A percentile compares a stretch with the other conserved stretches of the same genome.
phyloP scores from a whole-genome alignment of 257 asterid species.

The Primulina eburnea region DNA sequence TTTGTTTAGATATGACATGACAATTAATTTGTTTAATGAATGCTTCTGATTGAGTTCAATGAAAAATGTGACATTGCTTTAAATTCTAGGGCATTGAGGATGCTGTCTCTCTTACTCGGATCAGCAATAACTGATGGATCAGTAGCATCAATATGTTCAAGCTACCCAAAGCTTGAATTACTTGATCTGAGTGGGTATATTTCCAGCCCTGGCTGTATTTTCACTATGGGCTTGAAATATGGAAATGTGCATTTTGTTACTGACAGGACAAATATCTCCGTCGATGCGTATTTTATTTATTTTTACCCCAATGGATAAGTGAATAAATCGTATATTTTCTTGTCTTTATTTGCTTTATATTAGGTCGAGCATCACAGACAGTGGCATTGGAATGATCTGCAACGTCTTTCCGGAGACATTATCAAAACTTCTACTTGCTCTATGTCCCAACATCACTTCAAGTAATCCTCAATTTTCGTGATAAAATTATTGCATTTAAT shows the following conservation, averaged over 20 bases:
- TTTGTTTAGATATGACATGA: neutral
- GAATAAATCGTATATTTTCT: neutral
- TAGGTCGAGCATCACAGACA: constrained; percentile 93
- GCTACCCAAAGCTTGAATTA: constrained; percentile 74
- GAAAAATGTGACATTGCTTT: constrained; percentile 11
- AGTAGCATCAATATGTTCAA: constrained; percentile 85
- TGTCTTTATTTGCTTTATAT: constrained; percentile 19
- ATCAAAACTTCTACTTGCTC: constrained; percentile 82
- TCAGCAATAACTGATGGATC: constrained; percentile 95
- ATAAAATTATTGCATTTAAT: neutral
- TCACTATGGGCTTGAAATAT: neutral
- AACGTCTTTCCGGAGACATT: constrained; percentile 81
- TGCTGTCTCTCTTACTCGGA: constrained; percentile 97
- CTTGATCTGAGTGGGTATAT: constrained; percentile 98
- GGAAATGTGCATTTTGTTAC: constrained; percentile 1
- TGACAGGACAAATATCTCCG: neutral
- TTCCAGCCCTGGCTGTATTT: constrained; percentile 4
- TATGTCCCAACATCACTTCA: constrained; percentile 92
- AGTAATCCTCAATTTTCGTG: constrained; percentile 48
- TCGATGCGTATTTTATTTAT: neutral
- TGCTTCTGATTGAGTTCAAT: constrained; percentile 1
- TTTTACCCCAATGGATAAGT: neutral
- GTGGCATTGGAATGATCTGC: constrained; percentile 97
- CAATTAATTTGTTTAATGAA: neutral
- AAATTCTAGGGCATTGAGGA: constrained; percentile 66